Evolutionary conservation across 306 rosid species (phyloP).

Genomic region (Lathyrus tuberosus): DNA sequence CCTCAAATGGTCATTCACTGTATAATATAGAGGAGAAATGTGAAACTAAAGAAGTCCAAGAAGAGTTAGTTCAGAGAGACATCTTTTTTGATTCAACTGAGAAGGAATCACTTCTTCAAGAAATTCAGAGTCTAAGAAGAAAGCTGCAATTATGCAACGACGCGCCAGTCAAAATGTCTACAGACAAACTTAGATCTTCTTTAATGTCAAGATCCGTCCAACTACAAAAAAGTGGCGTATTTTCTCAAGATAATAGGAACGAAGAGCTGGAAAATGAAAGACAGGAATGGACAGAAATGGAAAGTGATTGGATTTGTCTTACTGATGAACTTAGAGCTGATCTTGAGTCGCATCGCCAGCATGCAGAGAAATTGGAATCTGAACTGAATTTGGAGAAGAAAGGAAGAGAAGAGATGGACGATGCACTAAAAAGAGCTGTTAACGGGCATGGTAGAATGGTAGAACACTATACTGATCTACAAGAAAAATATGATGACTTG

Average conservation of each 20-base stretch:
- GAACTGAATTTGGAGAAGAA: conserved; percentile 73
- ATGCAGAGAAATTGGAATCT: conserved; percentile 70
- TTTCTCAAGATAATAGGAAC: conserved; percentile 44
- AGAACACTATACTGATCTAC: conserved; percentile 91
- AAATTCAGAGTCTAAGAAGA: conserved; percentile 70
- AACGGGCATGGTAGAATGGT: conserved; percentile 86
- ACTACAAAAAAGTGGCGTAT: conserved; percentile 60
- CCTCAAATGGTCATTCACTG: conserved; percentile 40
- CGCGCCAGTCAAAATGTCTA: conserved; percentile 61
- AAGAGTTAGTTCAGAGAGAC: conserved; percentile 47
- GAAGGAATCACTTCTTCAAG: conserved; percentile 85
- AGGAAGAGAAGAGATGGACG: conserved; percentile 79
- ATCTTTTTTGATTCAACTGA: conserved; percentile 59
- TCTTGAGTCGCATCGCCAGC: conserved; percentile 68
- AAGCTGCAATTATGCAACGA: conserved; percentile 64
- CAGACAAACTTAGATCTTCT: conserved; percentile 80
- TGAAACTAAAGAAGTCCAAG: conserved; percentile 74
- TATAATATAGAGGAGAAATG: conserved; percentile 56
- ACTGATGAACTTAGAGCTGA: conserved; percentile 92
- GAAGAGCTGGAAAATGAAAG: conserved; percentile 85
- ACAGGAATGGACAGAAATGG: conserved; percentile 94
- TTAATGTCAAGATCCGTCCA: conserved; percentile 79
- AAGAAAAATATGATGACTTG: conserved; percentile 84
- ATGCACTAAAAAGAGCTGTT: conserved; percentile 80
- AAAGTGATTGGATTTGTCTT: conserved; percentile 95